Percentiles rank a stretch among this genome's conserved stretches.
phyloP scores from a whole-genome alignment of 306 rosid genomes.

The Acacia confusa region DNA sequence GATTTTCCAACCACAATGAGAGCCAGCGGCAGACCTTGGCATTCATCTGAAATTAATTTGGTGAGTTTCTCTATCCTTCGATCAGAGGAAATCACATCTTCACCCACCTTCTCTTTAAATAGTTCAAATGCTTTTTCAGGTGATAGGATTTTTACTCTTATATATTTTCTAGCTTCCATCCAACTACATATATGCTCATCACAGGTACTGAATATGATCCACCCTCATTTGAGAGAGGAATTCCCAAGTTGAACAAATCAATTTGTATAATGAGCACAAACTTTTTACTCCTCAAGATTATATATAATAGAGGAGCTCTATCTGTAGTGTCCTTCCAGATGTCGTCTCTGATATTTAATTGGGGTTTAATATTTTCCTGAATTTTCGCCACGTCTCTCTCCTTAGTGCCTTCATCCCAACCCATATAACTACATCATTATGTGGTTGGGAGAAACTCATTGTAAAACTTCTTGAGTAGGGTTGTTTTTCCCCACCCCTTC shows the following conservation, averaged over 20 bases:
- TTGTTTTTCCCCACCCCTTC: background rate
- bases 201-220: background rate
- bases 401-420: too few relatives aligned
- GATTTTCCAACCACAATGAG: background rate
- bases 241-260: background rate
- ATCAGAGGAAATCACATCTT: background rate
- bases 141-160: background rate
- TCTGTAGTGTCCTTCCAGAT: too few relatives aligned
- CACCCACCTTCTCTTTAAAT: background rate
- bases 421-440: too few relatives aligned
- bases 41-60: background rate
- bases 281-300: too few relatives aligned
- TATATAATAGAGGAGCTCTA: too few relatives aligned
- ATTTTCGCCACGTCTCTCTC: too few relatives aligned
- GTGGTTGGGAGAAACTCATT: background rate
- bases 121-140: background rate
- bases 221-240: background rate
- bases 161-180: background rate
- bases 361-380: too few relatives aligned
- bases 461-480: background rate
- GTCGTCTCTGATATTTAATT: too few relatives aligned
- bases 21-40: background rate
- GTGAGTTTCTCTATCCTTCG: background rate
- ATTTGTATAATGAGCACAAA: background rate
- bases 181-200: background rate